phyloP scores from a whole-genome alignment of 257 asterid species.

The Solanum virginianum region DNA sequence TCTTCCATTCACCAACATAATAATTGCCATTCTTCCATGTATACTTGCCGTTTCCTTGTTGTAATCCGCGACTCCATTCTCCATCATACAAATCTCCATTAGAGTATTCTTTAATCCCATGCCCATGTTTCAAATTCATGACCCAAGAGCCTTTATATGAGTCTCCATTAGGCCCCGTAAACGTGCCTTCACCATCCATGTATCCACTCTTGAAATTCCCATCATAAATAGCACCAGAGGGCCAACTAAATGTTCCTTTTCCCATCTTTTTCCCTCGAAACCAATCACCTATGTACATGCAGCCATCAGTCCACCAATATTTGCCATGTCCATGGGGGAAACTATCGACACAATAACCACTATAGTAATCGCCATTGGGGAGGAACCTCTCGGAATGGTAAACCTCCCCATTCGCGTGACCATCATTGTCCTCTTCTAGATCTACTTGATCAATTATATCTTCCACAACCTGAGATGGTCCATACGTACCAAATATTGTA shows the following conservation, averaged over 20 bases:
- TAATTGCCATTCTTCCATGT: constrained; percentile 3
- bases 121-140: constrained; percentile 1
- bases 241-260: constrained; percentile 6
- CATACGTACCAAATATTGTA: constrained; percentile 3
- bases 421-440: not conserved
- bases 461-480: not conserved
- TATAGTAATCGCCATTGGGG: constrained; percentile 5
- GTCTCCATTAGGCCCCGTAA: constrained; percentile 4
- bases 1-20: constrained; percentile 5
- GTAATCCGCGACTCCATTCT: constrained; percentile 3
- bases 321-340: constrained; percentile 5
- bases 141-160: constrained; percentile 3
- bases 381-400: constrained; percentile 4
- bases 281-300: constrained; percentile 7
- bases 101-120: constrained; percentile 1
- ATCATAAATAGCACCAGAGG: constrained; percentile 4
- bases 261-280: constrained; percentile 7
- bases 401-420: not conserved
- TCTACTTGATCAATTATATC: not conserved
- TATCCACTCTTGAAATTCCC: constrained; percentile 6
- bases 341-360: constrained; percentile 2
- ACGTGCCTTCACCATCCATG: constrained; percentile 2
- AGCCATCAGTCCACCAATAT: constrained; percentile 10
- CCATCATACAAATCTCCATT: constrained; percentile 2
- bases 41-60: constrained; percentile 1